A percentile compares a stretch with the other conserved stretches of the same genome.
phyloP scores from a whole-genome alignment of 164 flowering plant species.

The Berberis vulgaris region DNA sequence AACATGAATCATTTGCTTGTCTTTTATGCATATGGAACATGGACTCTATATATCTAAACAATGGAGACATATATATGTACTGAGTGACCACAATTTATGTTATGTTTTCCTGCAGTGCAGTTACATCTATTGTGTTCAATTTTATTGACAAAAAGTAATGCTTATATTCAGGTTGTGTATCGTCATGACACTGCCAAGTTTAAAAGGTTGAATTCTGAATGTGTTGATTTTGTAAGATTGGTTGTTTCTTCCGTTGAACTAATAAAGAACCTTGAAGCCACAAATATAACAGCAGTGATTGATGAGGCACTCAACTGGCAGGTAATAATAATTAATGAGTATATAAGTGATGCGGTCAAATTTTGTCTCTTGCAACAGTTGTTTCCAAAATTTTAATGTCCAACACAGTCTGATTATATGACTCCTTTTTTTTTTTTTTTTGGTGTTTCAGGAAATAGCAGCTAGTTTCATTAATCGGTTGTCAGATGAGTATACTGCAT shows the following conservation, averaged over 20 bases:
- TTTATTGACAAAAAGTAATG: background rate
- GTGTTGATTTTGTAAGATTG: constrained; percentile 37
- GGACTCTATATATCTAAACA: too few species aligned
- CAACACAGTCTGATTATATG: background rate
- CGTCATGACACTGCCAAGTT: constrained; percentile 59
- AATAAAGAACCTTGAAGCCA: constrained; percentile 22
- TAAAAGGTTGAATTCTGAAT: constrained; percentile 42
- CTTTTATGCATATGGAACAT: too few species aligned
- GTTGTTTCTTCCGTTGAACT: constrained; percentile 14
- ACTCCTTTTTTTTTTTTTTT: background rate
- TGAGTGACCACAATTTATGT: too few species aligned
- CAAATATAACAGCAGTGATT: constrained; percentile 21
- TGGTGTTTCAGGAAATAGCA: constrained; percentile 49
- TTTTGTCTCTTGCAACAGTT: background rate
- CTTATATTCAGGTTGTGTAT: constrained; percentile 45
- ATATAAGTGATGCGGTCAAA: background rate
- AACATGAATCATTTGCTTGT: too few species aligned
- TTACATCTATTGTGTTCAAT: background rate
- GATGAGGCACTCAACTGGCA: constrained; percentile 63
- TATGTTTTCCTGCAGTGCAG: background rate
- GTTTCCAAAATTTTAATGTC: background rate
- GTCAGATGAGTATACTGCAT: constrained; percentile 46
- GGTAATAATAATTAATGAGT: constrained; percentile 29
- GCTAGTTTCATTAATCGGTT: constrained; percentile 49
- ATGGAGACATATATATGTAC: too few species aligned